Evolutionary conservation across 108 stramenopile genomes (phyloP), one percentile per base, ranked within the genome.

Genomic region (Cyclotella cryptica): DNA sequence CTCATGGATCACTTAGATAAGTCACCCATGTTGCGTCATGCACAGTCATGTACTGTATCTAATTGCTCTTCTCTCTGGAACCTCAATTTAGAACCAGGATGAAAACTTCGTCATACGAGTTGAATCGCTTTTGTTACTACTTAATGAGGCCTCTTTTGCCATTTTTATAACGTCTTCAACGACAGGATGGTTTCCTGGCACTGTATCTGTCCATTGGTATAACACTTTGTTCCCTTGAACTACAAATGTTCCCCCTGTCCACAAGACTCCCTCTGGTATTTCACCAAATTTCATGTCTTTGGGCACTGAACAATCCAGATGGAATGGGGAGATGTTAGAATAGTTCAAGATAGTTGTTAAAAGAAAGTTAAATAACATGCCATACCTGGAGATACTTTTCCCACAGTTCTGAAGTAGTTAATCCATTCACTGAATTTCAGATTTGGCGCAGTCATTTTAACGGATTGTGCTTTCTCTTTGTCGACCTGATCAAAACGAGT

Each of bases 221-320:
- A 88, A 18, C 40, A 92, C 84, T 13, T 88, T 83, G 53, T 92
- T 75, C 17, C 86, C 91, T 17, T 86, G 74, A 11, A 96, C 83
- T 10, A 96, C 90, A 77, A 96, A 93, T 18, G 95, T 96, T 5
- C 95, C 95, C 15, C 95, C 95, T 45, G 93, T 81, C 67, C 90
- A 78, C 64, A 91, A 71, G n/a, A 96, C 95, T 13, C 91, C 95
- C 65, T 89, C 90, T 0, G 92, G 92, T 14, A 96, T 60, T 58
- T 91, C 85, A n/a, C 89, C 90, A 77, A 88, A 88, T 44, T 90
- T 88, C 77, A 88, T 82, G 21, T 80, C 84, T 57, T 88, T 72
- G 0, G 47, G 73, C 7, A 67, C 22, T 62, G 39, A 22, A 58
- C 22, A 21, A 22, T 18, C 4, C 29, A 42, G 15, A 28, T 18